Base-by-base conservation (phyloP, 140 eudicot genomes). In the Erigeron philadelphicus region DNA sequence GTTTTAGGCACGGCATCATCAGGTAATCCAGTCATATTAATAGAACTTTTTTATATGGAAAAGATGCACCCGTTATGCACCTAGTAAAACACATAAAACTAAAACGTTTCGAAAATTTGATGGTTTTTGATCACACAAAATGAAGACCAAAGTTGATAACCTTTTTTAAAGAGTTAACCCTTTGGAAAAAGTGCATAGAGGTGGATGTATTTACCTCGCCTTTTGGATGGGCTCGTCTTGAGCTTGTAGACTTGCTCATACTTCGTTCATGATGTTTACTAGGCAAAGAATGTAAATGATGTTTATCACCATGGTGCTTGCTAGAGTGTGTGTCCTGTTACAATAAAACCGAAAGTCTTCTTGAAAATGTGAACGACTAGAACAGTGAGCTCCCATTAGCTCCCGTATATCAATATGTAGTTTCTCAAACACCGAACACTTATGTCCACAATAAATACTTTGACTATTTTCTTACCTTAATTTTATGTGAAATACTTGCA, bases 201-300 rank as follows among this genome's bases (percentile, higher is more conserved):
- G 40, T 13, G 15, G 8, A 70, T 54, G 21, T 55, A 47, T 21
- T 42, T 78, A 83, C 98, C 95, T 89, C 98, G 41, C 65, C 76
- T 74, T 81, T 84, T 45, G 83, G 0, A 68, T 66, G 68, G 8
- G 83, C 78, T 82, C 80, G 89, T 76, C 75, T 84, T 15, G 86
- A 85, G 80, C 72, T 65, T 72, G 70, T 11, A 31, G 81, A 66
- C 67, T 61, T 90, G 66, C 79, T 71, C 68, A 71, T 65, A 41
- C 71, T 60, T 15, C 79, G 57, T 15, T 86, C 91, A 65, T 67
- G 74, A 67, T 68, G 71, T 64, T 64, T 79, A 52, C 58, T 64
- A 25, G 79, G 12, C 53, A 66, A 67, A 1, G 84, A 67, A 41
- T 78, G 75, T 13, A 79, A 42, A 25, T 74, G 83, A 44, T 68